A percentile compares a stretch with the other conserved stretches of the same genome.
These are phyloP conservation scores for Capsicum chinense DNA, from an alignment of 257 asterid species.

Conservation along the genomic window DNA sequence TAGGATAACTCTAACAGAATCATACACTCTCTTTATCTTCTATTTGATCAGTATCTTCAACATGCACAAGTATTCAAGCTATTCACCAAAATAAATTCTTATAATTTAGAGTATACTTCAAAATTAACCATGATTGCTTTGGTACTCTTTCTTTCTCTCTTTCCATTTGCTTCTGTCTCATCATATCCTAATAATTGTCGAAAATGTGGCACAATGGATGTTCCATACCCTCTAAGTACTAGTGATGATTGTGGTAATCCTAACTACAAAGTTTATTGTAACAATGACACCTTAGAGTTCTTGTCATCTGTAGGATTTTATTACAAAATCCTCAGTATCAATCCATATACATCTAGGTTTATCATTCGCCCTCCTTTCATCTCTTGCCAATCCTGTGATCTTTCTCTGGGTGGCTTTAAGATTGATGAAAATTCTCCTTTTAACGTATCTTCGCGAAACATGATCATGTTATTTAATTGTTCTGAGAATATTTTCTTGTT, in stretches of 20 bases:
- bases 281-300: constrained; percentile 37
- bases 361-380: constrained; percentile 42
- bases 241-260: constrained; percentile 42
- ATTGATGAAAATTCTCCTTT: constrained; percentile 50
- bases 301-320: constrained; percentile 32
- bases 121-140: constrained; percentile 26
- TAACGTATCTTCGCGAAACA: constrained; percentile 46
- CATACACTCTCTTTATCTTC: no score
- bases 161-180: constrained; percentile 30
- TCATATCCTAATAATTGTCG: constrained; percentile 37
- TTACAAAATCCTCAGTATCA: constrained; percentile 46
- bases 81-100: neutral
- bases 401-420: constrained; percentile 39
- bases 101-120: neutral
- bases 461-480: constrained; percentile 47
- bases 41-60: no score
- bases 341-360: constrained; percentile 34
- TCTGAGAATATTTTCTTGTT: constrained; percentile 39
- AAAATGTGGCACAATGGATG: constrained; percentile 41
- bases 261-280: constrained; percentile 38
- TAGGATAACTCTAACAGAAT: no score
- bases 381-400: constrained; percentile 45
- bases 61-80: neutral
- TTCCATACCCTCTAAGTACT: constrained; percentile 53
- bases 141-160: constrained; percentile 28